Conservation (phyloP, 768 basidiomycete genomes). For the Kwoniella europaea region DNA sequence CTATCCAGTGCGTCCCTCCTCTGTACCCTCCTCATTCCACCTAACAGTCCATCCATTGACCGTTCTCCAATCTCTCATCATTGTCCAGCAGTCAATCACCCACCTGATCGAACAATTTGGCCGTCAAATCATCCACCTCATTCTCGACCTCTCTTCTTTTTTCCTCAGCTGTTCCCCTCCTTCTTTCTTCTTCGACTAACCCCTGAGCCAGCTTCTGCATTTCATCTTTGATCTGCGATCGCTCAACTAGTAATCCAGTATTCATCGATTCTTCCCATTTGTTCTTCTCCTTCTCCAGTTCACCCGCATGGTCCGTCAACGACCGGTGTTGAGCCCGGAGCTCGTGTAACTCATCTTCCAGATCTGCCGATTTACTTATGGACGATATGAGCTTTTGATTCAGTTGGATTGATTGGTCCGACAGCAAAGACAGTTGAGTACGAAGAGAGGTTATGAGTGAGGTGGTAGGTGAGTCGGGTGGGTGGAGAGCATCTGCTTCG, state of each 20-base stretch:
- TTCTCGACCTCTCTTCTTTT: constrained; percentile 83
- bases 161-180: constrained; percentile 85
- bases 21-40: background rate
- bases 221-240: constrained; percentile 84
- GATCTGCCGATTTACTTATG: constrained; percentile 87
- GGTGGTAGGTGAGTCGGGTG: constrained; percentile 71
- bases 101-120: constrained; percentile 72
- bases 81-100: constrained; percentile 17
- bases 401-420: constrained; percentile 85
- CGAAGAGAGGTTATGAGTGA: constrained; percentile 80
- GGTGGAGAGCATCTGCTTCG: constrained; percentile 56
- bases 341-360: constrained; percentile 86
- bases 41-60: background rate
- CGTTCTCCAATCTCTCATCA: background rate
- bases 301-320: constrained; percentile 68
- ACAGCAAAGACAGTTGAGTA: constrained; percentile 79
- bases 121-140: constrained; percentile 92
- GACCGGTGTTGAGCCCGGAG: constrained; percentile 53
- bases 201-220: constrained; percentile 91
- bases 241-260: constrained; percentile 89
- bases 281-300: constrained; percentile 81
- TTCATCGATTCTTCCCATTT: constrained; percentile 88
- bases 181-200: constrained; percentile 91
- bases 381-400: constrained; percentile 91
- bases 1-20: background rate